Base-by-base conservation (phyloP, 805 yeast species). In the Zygosaccharomyces bisporus region DNA sequence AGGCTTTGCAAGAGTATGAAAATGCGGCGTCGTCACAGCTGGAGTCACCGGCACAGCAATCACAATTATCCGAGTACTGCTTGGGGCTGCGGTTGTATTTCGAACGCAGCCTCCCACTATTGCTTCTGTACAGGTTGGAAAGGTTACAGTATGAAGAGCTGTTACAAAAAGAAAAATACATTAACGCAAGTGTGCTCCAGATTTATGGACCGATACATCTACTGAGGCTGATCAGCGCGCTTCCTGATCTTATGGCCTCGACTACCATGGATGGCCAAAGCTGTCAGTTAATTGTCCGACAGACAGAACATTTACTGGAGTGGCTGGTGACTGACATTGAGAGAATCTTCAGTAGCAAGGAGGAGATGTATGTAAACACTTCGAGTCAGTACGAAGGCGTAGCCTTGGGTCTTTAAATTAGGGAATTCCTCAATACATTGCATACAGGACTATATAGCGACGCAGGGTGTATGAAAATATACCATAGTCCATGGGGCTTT, bases 121-220 rank as follows among this genome's bases (percentile, higher is more conserved):
- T 61, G 19, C 47, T 63, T 8, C 49, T 64, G 24, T 64, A 61
- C 44, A 52, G 66, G 23, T 48, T 62, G 14, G 67, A 62, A 41
- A 41, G 60, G 27, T 45, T 61, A 37, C 68, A 62, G 43, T 58
- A 52, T 37, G 61, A 57, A 10, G 55, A 57, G 30, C 34, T 55
- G 19, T 32, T 52, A 13, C 45, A 46, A 36, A 39, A 50, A 21
- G 49, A 51, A 19, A 44, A 35, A 24, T 42, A 41, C 18, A 43
- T 39, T 10, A 47, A 49, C 10, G 34, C 21, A 23, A 46, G 53
- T 19, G 44, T 49, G 9, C 41, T 54, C 13, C 71, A 74, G 2
- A 60, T 83, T 0, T 91, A 90, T 57, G 96, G 96, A 0, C 73
- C 83, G 1, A 90, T 86, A 55, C 97, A 90, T 64, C 67, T 93